These are phyloP conservation scores for Colletotrichum orbiculare DNA, from an alignment of 2,329 filamentous ascomycete species.

Conservation along the genomic window DNA sequence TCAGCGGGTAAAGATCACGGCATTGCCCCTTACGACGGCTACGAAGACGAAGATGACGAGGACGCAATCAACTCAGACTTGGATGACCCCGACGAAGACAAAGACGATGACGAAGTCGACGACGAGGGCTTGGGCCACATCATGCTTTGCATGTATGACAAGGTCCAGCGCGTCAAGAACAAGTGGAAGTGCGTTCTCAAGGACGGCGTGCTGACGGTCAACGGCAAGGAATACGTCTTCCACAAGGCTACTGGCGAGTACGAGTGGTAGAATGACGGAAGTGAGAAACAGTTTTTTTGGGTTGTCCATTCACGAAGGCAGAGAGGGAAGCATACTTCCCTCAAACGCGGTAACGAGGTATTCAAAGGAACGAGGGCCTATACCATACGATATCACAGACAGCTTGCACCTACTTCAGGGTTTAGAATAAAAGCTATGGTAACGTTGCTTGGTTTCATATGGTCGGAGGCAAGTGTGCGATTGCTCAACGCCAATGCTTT, in stretches of 20 bases:
- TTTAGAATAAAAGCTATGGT: no score
- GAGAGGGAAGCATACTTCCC: no score
- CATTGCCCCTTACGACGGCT: slow-evolving; percentile 70
- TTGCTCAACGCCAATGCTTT: no score
- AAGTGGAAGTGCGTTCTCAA: slow-evolving; percentile 99
- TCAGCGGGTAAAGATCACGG: slow-evolving; percentile 42
- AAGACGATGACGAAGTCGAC: slow-evolving; percentile 86
- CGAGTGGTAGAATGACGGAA: slow-evolving; percentile 78
- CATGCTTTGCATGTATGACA: slow-evolving; percentile 99
- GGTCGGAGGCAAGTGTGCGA: no score
- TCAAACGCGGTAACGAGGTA: no score
- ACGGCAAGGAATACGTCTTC: slow-evolving; percentile 96
- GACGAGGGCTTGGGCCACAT: slow-evolving; percentile 87
- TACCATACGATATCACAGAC: no score
- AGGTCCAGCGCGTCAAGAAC: slow-evolving; percentile 99
- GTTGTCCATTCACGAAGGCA: no score
- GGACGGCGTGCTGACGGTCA: slow-evolving; percentile 93
- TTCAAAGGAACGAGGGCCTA: no score
- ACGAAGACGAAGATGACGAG: slow-evolving; percentile 77
- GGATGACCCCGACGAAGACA: slow-evolving; percentile 90
- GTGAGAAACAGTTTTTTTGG: neutral
- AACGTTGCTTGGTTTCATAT: no score
- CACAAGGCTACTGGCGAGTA: slow-evolving; percentile 98
- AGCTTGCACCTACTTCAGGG: no score
- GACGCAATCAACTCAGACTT: slow-evolving; percentile 99